Evolutionary conservation across 108 stramenopile genomes (phyloP).

Genomic region (Schizochytrium sp.): DNA sequence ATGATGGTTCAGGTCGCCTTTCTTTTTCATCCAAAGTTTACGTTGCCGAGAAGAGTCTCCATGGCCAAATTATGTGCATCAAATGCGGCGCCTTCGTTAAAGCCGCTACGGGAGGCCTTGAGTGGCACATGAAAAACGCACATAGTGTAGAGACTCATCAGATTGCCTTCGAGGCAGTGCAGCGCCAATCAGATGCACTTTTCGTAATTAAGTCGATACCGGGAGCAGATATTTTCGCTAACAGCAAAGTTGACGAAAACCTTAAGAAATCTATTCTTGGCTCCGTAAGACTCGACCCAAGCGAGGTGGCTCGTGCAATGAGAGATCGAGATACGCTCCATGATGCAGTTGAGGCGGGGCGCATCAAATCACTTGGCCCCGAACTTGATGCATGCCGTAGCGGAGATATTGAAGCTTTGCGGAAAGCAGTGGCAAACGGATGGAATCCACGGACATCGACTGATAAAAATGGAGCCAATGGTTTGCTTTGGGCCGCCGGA

Average conservation of each 20-base stretch:
- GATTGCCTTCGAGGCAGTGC: constrained; percentile 19
- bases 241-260: too few relatives aligned
- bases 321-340: not conserved
- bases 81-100: constrained; percentile 37
- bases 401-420: not conserved
- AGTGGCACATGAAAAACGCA: constrained; percentile 47
- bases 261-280: not conserved
- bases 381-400: constrained; percentile 52
- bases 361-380: not conserved
- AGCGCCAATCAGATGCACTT: constrained; percentile 13
- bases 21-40: not conserved
- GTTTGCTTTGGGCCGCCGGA: constrained; percentile 48
- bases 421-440: not conserved
- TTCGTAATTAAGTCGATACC: not conserved
- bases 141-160: constrained; percentile 52
- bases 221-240: not conserved
- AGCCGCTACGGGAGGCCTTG: constrained; percentile 19
- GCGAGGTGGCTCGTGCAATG: not conserved
- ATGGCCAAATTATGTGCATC: constrained; percentile 8
- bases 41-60: not conserved
- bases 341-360: not conserved
- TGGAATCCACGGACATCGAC: not conserved
- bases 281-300: constrained; percentile 17
- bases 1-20: not conserved
- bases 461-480: constrained; percentile 15